A percentile compares a stretch with the other conserved stretches of the same genome.
These are phyloP conservation scores for Lunasporangiospora selenospora DNA, from an alignment of 192 early-diverging fungal species.

Conservation along the genomic window DNA sequence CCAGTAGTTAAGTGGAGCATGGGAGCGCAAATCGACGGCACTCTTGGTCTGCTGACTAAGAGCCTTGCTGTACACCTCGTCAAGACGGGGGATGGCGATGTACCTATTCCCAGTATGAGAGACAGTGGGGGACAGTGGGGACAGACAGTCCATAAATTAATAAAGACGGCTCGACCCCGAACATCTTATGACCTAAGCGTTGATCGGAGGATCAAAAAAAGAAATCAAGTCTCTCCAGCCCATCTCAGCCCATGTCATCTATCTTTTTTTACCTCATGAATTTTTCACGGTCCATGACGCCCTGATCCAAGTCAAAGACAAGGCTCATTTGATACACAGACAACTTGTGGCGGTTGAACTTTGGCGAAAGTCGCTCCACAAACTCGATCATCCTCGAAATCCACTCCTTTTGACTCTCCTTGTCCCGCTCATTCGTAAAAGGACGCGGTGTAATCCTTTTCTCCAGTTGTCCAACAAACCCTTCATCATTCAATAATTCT, in stretches of 20 bases:
- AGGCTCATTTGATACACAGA: slow-evolving; percentile 40
- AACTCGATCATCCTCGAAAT: slow-evolving; percentile 19
- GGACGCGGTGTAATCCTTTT: slow-evolving; percentile 10
- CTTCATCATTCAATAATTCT: slow-evolving; percentile 18
- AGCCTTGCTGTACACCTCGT: slow-evolving; percentile 4
- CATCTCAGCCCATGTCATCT: no score
- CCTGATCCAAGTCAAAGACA: slow-evolving; percentile 18
- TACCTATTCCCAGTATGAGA: background rate
- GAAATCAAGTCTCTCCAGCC: no score
- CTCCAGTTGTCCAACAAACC: slow-evolving; percentile 31
- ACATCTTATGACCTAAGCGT: no score
- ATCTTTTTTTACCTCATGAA: slow-evolving; percentile 40
- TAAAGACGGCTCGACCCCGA: no score
- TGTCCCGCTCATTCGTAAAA: background rate
- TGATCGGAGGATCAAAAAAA: no score
- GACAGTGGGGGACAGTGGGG: no score
- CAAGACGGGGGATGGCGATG: slow-evolving; percentile 13
- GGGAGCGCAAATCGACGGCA: no score
- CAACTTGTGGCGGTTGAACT: slow-evolving; percentile 37
- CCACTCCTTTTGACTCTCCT: slow-evolving; percentile 25
- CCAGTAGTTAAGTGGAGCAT: slow-evolving; percentile 2
- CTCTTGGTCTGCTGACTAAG: no score
- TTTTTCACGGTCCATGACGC: slow-evolving; percentile 12
- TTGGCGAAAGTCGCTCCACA: slow-evolving; percentile 21
- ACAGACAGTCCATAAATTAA: no score